phyloP scores from a whole-genome alignment of 495 filamentous ascomycete species.

The Aspergillus wentii region DNA sequence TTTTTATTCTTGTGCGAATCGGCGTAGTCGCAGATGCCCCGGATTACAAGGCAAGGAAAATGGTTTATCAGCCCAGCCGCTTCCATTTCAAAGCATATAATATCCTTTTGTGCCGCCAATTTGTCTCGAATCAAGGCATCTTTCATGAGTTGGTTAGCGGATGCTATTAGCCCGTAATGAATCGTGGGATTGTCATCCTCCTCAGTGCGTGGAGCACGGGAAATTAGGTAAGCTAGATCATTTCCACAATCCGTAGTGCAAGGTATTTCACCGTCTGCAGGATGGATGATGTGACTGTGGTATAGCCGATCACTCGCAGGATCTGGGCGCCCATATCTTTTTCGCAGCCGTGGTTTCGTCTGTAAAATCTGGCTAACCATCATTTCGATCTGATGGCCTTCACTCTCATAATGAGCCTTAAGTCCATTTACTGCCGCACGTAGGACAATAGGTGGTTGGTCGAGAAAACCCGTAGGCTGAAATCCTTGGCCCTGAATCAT shows the following conservation, averaged over 20 bases:
- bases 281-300: constrained; percentile 18
- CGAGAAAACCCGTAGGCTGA: constrained; percentile 20
- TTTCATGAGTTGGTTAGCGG: constrained; percentile 21
- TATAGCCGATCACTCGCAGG: constrained; percentile 30
- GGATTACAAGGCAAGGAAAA: constrained; percentile 31
- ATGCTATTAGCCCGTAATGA: constrained; percentile 25
- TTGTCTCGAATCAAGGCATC: constrained; percentile 19
- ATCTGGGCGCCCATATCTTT: constrained; percentile 23
- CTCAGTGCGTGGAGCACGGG: constrained; percentile 16
- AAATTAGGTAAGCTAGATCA: constrained; percentile 17
- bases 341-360: constrained; percentile 11
- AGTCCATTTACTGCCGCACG: constrained; percentile 14
- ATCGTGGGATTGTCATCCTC: constrained; percentile 20
- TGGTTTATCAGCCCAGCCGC: constrained; percentile 3
- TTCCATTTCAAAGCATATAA: constrained; percentile 39
- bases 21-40: constrained; percentile 31
- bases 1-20: constrained; percentile 33
- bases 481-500: constrained; percentile 11
- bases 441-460: constrained; percentile 25
- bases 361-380: constrained; percentile 13
- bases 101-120: constrained; percentile 22
- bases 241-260: constrained; percentile 19
- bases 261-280: constrained; percentile 8
- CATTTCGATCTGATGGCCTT: constrained; percentile 18
- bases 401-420: constrained; percentile 3